These are phyloP conservation scores for Cicer cuneatum DNA, from an alignment of 306 rosid species.

Conservation along the genomic window DNA sequence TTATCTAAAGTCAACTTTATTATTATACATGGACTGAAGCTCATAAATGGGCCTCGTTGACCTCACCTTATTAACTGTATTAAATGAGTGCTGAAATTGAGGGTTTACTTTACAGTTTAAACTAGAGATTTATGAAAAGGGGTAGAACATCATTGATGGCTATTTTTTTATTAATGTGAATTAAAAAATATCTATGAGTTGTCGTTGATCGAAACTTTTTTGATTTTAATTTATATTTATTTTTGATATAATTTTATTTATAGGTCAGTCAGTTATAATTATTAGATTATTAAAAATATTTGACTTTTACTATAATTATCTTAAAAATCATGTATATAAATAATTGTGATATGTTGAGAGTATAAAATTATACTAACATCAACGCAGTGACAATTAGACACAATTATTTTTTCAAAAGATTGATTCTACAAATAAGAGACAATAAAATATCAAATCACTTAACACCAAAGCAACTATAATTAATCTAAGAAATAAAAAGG, in stretches of 20 bases:
- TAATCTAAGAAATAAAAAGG: background rate
- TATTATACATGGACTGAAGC: background rate
- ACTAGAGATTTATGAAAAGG: background rate
- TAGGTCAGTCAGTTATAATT: too few relatives aligned
- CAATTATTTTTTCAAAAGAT: constrained; percentile 6
- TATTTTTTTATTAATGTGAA: background rate
- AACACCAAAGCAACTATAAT: constrained; percentile 34
- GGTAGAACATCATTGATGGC: background rate
- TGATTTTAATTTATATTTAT: too few relatives aligned
- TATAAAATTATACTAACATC: too few relatives aligned
- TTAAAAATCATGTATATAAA: too few relatives aligned
- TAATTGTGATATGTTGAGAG: too few relatives aligned
- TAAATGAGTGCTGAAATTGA: background rate
- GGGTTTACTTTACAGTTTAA: background rate
- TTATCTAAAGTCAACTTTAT: too few relatives aligned
- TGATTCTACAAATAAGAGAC: background rate
- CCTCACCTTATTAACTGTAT: constrained; percentile 23
- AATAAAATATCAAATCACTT: constrained; percentile 22
- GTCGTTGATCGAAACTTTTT: constrained; percentile 8
- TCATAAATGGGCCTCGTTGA: constrained; percentile 41
- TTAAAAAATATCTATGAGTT: background rate
- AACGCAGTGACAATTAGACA: too few relatives aligned
- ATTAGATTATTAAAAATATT: too few relatives aligned
- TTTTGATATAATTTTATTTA: too few relatives aligned
- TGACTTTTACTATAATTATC: too few relatives aligned